phyloP scores from a whole-genome alignment of 345 rosid genomes.

The Nephelium lappaceum region DNA sequence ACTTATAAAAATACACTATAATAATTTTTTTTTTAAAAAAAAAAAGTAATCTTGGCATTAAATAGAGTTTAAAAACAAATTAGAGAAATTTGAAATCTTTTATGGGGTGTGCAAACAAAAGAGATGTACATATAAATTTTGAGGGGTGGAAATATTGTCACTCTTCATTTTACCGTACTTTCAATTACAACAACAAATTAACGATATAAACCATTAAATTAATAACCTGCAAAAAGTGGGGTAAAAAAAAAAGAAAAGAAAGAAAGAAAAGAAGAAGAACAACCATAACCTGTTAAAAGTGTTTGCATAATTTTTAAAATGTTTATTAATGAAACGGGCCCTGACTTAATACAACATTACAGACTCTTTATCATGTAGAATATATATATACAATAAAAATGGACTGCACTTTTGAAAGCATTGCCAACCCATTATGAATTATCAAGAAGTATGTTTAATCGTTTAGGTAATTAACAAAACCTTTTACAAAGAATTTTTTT shows the following conservation, averaged over 20 bases:
- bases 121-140: no score
- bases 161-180: background rate
- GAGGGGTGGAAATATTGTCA: no score
- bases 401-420: slow-evolving; percentile 35
- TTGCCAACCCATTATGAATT: slow-evolving; percentile 29
- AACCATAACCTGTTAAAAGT: slow-evolving; percentile 2
- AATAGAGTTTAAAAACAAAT: no score
- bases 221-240: background rate
- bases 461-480: slow-evolving; percentile 23
- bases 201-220: background rate
- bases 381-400: slow-evolving; percentile 9
- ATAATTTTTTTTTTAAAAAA: no score
- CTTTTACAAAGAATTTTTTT: slow-evolving; percentile 12
- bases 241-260: background rate
- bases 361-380: background rate
- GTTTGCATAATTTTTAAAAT: background rate
- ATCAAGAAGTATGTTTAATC: slow-evolving; percentile 24
- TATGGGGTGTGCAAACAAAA: no score
- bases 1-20: no score
- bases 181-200: background rate
- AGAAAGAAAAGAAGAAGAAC: background rate
- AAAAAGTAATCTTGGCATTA: no score
- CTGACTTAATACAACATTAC: background rate
- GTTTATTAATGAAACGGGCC: background rate
- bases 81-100: no score